Evolutionary conservation across 768 basidiomycete genomes (phyloP), one percentile per base, ranked within the genome.

Genomic region (Phylloporus scabripes): DNA sequence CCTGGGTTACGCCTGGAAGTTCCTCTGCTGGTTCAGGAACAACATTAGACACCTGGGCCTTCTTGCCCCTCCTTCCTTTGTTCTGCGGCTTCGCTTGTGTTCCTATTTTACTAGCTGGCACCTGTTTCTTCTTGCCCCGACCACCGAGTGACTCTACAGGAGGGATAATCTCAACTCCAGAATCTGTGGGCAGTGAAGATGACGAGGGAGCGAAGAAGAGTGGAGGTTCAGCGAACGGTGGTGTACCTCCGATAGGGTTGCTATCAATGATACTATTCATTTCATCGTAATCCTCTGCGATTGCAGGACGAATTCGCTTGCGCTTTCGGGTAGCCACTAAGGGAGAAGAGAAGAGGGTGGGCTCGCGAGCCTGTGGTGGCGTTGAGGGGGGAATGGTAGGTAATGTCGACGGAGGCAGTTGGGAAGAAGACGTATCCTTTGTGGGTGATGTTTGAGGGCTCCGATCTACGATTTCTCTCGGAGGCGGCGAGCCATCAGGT

Each of bases 191-290:
- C 8, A 60, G 42, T 11, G 66, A 59, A 15, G 76, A 73, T 10
- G 78, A 74, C 7, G 77, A 71, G 4, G 69, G 63, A 10, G 75
- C 73, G 36, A 78, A 78, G 57, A 76, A 78, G 15, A 72, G 72
- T 3, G 71, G 68, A 28, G 76, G 76, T 5, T 65, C 67, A 37
- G 60, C 51, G 10, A 28, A 36, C 5, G 51, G 32, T 2, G 45
- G 39, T 20, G 55, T 48, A 7, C 28, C 23, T 32, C 32, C 29
- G 2, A 12, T 15, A 14, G 44, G 33, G 11, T 21, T 29, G 18
- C 33, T 41, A 39, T 32, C 42, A 10, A 49, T 48, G 20, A 50
- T 18, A 42, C 60, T 18, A 42, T 61, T 50, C 42, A 59, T 55
- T 28, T 56, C 54, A 14, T 52, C 58, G 1, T 57, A 55, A 21